These are phyloP conservation scores for Crithidia bombi DNA, from an alignment of 208 protist genomes.

Conservation along the genomic window DNA sequence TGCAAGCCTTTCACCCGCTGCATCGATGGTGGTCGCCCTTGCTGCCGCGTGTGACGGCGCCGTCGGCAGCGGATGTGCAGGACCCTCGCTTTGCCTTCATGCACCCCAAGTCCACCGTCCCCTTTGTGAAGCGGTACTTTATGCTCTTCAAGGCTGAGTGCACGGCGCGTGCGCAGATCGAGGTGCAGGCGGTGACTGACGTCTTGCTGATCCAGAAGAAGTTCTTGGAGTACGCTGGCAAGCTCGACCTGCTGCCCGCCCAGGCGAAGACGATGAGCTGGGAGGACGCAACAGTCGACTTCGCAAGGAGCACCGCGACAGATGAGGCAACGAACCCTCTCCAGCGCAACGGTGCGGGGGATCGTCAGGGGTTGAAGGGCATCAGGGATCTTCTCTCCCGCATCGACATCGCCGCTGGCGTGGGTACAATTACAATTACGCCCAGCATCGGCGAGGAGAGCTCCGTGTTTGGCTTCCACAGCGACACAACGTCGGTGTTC, in stretches of 20 bases:
- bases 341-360: too few species aligned
- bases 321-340: too few species aligned
- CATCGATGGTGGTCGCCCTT: constrained; percentile 30
- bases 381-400: too few species aligned
- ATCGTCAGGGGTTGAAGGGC: too few species aligned
- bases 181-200: neutral
- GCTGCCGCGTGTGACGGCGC: neutral
- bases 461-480: neutral
- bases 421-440: too few species aligned
- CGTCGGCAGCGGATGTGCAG: neutral
- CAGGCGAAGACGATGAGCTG: neutral
- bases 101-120: constrained; percentile 14
- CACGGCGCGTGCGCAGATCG: neutral
- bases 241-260: neutral
- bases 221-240: neutral
- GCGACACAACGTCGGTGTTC: neutral
- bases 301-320: neutral
- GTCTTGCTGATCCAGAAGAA: neutral
- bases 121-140: constrained; percentile 31
- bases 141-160: constrained; percentile 26
- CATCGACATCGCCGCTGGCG: too few species aligned
- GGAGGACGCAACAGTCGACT: neutral
- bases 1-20: constrained; percentile 32
- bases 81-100: constrained; percentile 23
- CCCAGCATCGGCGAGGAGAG: neutral